Percentiles rank a stretch among this genome's conserved stretches.
phyloP scores from a whole-genome alignment of 345 rosid species.

The Ceriops tagal region DNA sequence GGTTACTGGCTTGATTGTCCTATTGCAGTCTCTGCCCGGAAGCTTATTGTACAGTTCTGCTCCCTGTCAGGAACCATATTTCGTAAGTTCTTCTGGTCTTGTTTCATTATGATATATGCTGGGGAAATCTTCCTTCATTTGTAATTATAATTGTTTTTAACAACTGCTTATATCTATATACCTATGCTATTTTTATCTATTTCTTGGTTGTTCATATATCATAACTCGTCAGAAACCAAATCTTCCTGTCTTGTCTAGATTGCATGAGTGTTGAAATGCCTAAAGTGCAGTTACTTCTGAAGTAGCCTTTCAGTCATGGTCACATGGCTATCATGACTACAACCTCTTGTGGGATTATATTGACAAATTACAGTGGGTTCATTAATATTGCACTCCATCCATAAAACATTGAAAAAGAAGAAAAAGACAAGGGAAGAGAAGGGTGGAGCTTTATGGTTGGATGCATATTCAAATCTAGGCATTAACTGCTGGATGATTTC shows the following conservation, averaged over 20 bases:
- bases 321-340: too few relatives aligned
- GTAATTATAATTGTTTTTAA: neutral
- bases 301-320: too few relatives aligned
- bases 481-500: neutral
- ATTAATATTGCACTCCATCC: too few relatives aligned
- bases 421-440: neutral
- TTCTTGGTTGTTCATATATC: too few relatives aligned
- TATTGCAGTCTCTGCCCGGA: constrained; percentile 89
- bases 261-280: too few relatives aligned
- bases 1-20: constrained; percentile 91
- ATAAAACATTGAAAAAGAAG: neutral
- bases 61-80: constrained; percentile 79
- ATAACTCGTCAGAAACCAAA: too few relatives aligned
- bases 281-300: too few relatives aligned
- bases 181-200: too few relatives aligned
- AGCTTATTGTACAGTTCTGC: constrained; percentile 88
- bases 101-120: neutral
- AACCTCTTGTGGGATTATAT: too few relatives aligned
- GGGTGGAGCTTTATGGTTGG: neutral
- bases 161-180: too few relatives aligned
- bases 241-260: too few relatives aligned
- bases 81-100: constrained; percentile 40
- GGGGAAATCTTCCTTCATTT: neutral
- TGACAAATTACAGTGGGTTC: too few relatives aligned
- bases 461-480: neutral